phyloP scores from a whole-genome alignment of 495 filamentous ascomycete genomes.

The Bathelium albidoporum region DNA sequence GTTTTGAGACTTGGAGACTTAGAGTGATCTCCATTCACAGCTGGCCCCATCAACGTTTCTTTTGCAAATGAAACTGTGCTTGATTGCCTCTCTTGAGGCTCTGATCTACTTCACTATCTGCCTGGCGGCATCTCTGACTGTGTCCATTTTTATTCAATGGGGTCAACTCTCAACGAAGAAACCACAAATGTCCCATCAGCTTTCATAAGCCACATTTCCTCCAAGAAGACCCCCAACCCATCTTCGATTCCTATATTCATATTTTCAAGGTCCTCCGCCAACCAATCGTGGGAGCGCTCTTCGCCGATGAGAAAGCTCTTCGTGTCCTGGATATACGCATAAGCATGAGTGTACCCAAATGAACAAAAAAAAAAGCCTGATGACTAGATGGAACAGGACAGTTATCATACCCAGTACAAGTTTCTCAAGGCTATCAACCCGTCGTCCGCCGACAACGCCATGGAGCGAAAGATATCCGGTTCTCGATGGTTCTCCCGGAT shows the following conservation, averaged over 20 bases:
- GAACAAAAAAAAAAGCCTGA: not conserved
- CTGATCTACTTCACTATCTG: too few species aligned
- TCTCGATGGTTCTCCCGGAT: not conserved
- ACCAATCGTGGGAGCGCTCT: not conserved
- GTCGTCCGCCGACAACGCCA: slow-evolving; percentile 1
- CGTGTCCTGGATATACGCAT: not conserved
- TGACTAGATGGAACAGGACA: not conserved
- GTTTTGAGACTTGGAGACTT: too few species aligned
- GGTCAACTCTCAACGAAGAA: not conserved
- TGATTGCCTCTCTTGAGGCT: too few species aligned
- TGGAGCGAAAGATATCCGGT: not conserved
- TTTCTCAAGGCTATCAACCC: not conserved
- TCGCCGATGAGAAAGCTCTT: not conserved
- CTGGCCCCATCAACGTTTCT: not conserved
- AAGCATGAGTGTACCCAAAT: not conserved
- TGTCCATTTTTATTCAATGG: not conserved
- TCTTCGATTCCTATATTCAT: not conserved
- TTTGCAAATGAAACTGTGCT: not conserved
- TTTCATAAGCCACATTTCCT: not conserved
- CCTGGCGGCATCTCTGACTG: not conserved
- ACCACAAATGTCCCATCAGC: not conserved
- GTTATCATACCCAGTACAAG: not conserved
- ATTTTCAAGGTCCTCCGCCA: not conserved
- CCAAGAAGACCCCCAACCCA: not conserved
- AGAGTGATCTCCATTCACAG: not conserved